These are phyloP conservation scores for Cladorrhinum samala DNA, from an alignment of 495 filamentous ascomycete species.

Conservation along the genomic window DNA sequence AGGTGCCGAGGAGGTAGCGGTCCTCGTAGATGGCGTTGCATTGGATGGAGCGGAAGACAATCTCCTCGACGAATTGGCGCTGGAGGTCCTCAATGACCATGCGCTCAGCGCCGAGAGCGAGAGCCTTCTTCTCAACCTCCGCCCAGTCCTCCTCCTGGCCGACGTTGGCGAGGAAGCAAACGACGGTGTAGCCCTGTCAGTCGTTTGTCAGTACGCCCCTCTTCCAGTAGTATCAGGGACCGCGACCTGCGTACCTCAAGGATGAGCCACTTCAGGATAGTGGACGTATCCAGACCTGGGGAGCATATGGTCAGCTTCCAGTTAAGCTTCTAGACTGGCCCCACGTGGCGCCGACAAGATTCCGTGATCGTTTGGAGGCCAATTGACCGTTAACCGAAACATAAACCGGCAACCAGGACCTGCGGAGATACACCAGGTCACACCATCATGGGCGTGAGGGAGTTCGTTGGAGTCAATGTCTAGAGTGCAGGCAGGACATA, in stretches of 20 bases:
- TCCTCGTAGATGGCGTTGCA: conserved; percentile 88
- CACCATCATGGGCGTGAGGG: neutral
- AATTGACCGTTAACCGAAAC: neutral
- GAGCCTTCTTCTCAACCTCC: conserved; percentile 57
- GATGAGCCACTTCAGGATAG: conserved; percentile 55
- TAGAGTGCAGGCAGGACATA: conserved; percentile 10
- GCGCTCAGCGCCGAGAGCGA: conserved; percentile 61
- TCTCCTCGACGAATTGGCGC: conserved; percentile 74
- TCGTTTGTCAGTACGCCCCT: conserved; percentile 37
- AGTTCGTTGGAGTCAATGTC: too few species aligned
- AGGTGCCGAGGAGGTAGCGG: conserved; percentile 71
- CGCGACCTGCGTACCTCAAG: conserved; percentile 39
- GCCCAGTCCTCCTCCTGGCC: conserved; percentile 39
- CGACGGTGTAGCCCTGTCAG: conserved; percentile 27
- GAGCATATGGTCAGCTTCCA: conserved; percentile 8
- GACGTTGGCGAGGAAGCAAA: conserved; percentile 54
- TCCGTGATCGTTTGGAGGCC: neutral
- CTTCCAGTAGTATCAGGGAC: neutral
- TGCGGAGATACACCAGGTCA: too few species aligned
- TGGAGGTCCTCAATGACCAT: conserved; percentile 63
- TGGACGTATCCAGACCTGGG: conserved; percentile 59
- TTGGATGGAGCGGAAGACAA: conserved; percentile 82
- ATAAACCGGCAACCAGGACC: too few species aligned
- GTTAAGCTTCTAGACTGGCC: neutral
- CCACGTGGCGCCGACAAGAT: neutral